Base-by-base conservation (phyloP, 345 rosid species). In the Corchorus capsularis region DNA sequence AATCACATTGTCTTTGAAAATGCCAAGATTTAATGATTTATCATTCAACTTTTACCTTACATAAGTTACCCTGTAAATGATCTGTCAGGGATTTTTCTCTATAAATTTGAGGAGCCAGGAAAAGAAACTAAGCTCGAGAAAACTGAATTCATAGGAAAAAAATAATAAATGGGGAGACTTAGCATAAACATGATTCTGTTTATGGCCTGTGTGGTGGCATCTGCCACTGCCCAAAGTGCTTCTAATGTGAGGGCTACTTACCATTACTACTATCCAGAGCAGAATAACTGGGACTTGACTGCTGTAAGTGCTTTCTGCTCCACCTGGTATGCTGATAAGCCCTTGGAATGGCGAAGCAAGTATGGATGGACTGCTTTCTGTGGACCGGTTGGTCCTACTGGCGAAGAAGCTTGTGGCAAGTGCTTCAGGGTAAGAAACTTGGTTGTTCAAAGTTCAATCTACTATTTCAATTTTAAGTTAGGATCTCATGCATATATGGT, bases 361-460 rank as follows among this genome's bases (percentile, higher is more conserved):
- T 83, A 88, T 45, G 94, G 94, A 4, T 87, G 94, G 94, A 86
- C 94, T 0, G 92, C 97, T 49, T 89, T 88, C 34, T 87, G 94
- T 4, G 88, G 86, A 0, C 92, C 91, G 0, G 86, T 9, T 43
- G 95, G 93, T 15, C 88, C 91, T 16, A 84, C 27, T 0, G 96
- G 96, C 20, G 89, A 82, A 72, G 87, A 82, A 53, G 39, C 94
- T 46, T 87, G 91, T 35, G 91, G 94, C 81, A 78, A 45, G 57
- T 89, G 95, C 79, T 79, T 82, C 13, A 85, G 75, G 82, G 92
- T 86, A 72, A 50, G 83, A 32, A 16, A 9, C 5, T 20, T 27
- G n/a, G 14, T 17, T 59, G 5, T 17, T 45, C 14, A 1, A 37
- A n/a, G 13, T 27, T 27, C 27, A 27, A 27, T 27, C 27, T 27